Percentiles rank a stretch among this genome's conserved stretches.
Conservation (phyloP, 2,329 filamentous ascomycete species). For the Botrytis medusae region DNA sequence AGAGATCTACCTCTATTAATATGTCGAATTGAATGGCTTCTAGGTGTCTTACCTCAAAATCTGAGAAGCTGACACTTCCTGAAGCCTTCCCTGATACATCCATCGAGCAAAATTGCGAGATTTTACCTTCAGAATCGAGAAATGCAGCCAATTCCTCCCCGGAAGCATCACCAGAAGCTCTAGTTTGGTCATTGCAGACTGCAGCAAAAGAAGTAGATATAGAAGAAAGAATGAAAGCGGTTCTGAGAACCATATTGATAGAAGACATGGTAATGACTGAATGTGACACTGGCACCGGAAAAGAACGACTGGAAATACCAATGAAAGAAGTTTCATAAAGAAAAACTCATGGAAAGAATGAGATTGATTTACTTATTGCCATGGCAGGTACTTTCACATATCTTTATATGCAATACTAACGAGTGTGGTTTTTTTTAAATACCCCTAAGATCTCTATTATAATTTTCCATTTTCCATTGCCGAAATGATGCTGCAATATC, state of each 20-base stretch:
- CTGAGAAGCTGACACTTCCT: neutral
- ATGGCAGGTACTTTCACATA: neutral
- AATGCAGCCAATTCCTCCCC: neutral
- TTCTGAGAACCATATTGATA: neutral
- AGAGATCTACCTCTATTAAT: neutral
- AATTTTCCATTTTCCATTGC: neutral
- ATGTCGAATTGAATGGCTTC: neutral
- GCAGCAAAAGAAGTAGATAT: neutral
- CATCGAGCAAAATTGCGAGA: neutral
- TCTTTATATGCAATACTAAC: neutral
- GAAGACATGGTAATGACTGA: slow-evolving; percentile 4
- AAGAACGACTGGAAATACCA: neutral
- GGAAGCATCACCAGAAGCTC: neutral
- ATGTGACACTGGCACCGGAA: neutral
- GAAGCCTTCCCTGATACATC: neutral
- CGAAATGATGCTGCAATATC: neutral
- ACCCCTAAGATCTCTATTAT: neutral
- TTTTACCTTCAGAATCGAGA: neutral
- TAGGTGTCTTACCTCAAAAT: neutral
- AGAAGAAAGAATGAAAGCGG: slow-evolving; percentile 12
- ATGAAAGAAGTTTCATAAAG: neutral
- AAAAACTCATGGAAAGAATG: neutral
- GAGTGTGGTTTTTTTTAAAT: neutral
- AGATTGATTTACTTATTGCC: neutral
- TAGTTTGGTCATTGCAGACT: neutral